A percentile compares a stretch with the other conserved stretches of the same genome.
These are phyloP conservation scores for Rugonectria rugulosa DNA, from an alignment of 2,329 filamentous ascomycete species.

Conservation along the genomic window DNA sequence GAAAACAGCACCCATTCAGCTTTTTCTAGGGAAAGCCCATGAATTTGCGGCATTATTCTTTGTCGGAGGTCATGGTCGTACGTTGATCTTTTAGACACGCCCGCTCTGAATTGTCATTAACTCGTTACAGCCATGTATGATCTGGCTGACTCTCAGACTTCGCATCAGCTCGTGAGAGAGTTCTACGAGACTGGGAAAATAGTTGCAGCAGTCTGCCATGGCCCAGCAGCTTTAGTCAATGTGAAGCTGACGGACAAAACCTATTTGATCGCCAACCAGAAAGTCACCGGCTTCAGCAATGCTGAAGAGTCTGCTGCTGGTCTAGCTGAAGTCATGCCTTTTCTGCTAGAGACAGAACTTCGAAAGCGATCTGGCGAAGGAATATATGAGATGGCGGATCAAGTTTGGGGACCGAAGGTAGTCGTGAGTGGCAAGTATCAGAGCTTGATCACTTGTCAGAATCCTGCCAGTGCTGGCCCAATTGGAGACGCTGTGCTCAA, in stretches of 20 bases:
- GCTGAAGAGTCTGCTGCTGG: constrained; percentile 44
- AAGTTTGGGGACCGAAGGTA: constrained; percentile 57
- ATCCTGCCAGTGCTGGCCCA: constrained; percentile 61
- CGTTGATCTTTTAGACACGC: no score
- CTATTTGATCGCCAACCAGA: constrained; percentile 1
- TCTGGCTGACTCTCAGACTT: not conserved
- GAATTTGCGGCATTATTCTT: constrained; percentile 11
- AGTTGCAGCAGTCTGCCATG: constrained; percentile 12
- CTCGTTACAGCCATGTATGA: constrained; percentile 14
- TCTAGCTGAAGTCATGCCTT: constrained; percentile 61
- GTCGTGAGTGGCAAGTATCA: constrained; percentile 50
- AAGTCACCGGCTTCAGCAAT: constrained; percentile 12
- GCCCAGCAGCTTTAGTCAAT: constrained; percentile 9
- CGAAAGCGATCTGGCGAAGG: constrained; percentile 54
- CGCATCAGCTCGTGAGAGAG: constrained; percentile 3
- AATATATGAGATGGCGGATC: constrained; percentile 58
- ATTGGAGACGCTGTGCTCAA: no score
- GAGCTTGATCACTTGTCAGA: constrained; percentile 63
- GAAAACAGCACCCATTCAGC: constrained; percentile 2
- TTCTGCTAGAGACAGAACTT: constrained; percentile 62
- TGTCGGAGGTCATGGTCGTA: constrained; percentile 6
- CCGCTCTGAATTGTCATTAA: no score
- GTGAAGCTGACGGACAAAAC: constrained; percentile 5
- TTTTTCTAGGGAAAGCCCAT: constrained; percentile 1
- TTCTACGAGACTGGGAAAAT: constrained; percentile 15